Conservation (phyloP, 805 yeast genomes). For the Wickerhamiella australiensis region DNA sequence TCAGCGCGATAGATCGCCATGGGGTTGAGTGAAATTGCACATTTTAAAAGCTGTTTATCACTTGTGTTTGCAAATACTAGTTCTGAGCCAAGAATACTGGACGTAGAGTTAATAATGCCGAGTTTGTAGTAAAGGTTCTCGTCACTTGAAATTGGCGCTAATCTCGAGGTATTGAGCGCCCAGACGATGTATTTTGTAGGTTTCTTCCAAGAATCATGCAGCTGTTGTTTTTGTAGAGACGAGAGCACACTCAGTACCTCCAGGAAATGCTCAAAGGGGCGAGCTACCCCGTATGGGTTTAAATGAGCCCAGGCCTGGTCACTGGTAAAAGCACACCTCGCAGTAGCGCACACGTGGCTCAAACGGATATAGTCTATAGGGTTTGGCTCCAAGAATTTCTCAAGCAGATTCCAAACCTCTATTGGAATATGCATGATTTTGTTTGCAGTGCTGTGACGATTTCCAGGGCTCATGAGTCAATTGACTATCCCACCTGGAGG, state of each 20-base stretch:
- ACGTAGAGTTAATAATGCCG: background rate
- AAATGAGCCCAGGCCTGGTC: background rate
- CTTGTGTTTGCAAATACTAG: background rate
- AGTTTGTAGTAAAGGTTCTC: conserved; percentile 5
- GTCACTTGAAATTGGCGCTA: background rate
- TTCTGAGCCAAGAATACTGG: background rate
- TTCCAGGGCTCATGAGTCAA: background rate
- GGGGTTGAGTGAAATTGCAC: background rate
- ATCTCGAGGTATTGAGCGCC: background rate
- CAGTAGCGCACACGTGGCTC: background rate
- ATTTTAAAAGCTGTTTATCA: background rate
- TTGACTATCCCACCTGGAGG: too few species aligned
- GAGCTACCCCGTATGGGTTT: background rate
- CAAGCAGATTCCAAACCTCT: background rate
- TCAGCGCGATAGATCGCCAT: background rate
- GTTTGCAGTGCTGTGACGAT: too few species aligned
- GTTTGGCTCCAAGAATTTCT: background rate
- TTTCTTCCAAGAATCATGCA: background rate
- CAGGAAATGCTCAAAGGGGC: background rate
- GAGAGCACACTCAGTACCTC: background rate
- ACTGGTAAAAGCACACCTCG: background rate
- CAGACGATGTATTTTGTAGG: conserved; percentile 1
- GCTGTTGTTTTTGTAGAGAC: background rate
- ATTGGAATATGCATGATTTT: background rate
- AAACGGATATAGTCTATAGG: background rate